A percentile compares a stretch with the other conserved stretches of the same genome.
Evolutionary conservation across 805 yeast genomes (phyloP).

Genomic region (Ogataea philodendri): DNA sequence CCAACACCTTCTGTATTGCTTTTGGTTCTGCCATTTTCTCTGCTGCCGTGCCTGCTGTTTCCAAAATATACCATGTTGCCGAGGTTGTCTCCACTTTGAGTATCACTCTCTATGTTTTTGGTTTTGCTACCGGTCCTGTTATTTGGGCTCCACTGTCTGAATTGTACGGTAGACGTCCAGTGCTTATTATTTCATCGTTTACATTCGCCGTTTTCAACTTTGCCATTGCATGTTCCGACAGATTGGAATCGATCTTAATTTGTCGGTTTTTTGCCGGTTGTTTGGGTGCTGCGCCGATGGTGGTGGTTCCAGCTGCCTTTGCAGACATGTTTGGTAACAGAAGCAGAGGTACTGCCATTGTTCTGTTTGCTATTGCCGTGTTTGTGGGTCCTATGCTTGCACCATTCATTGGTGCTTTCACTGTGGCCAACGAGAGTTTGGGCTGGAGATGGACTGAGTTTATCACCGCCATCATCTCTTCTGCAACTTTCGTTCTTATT

Average conservation of each 20-base stretch:
- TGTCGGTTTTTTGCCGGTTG: conserved; percentile 80
- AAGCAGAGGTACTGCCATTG: conserved; percentile 73
- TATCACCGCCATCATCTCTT: conserved; percentile 61
- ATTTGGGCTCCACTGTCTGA: conserved; percentile 90
- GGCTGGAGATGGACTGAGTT: conserved; percentile 88
- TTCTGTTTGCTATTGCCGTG: conserved; percentile 68
- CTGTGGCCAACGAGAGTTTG: conserved; percentile 48
- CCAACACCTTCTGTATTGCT: conserved; percentile 49
- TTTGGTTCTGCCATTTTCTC: conserved; percentile 87
- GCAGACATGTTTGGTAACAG: conserved; percentile 72
- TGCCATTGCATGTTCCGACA: conserved; percentile 76
- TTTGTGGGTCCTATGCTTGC: conserved; percentile 80
- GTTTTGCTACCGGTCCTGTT: conserved; percentile 91
- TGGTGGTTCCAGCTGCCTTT: conserved; percentile 82
- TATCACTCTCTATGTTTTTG: conserved; percentile 80
- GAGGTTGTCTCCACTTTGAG: conserved; percentile 70
- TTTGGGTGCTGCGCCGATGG: conserved; percentile 81
- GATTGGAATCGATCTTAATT: conserved; percentile 72
- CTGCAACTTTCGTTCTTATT: conserved; percentile 36
- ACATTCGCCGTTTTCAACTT: conserved; percentile 60
- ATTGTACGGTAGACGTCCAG: conserved; percentile 65
- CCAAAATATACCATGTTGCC: conserved; percentile 57
- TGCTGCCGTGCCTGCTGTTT: conserved; percentile 50
- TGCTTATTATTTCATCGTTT: conserved; percentile 54
- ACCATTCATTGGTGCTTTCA: conserved; percentile 75